phyloP scores from a whole-genome alignment of 2,329 filamentous ascomycete species.

The Ophiostoma himal-ulmi region DNA sequence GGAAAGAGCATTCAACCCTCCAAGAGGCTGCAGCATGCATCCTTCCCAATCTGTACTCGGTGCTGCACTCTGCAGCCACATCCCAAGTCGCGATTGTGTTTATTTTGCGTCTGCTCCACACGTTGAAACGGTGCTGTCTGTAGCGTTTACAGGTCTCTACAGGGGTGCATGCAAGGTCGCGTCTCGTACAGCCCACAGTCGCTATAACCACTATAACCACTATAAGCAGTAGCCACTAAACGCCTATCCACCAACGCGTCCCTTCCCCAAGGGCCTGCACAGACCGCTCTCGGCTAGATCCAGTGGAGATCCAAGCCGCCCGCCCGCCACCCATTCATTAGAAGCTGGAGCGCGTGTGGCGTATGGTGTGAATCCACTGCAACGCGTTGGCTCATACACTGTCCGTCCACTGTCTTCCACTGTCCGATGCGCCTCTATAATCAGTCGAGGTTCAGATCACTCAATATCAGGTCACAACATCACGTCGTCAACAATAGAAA shows the following conservation, averaged over 20 bases:
- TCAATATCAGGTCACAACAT: background rate
- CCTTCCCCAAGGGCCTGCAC: background rate
- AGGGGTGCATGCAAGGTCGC: background rate
- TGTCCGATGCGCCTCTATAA: background rate
- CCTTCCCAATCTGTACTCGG: background rate
- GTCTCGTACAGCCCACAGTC: background rate
- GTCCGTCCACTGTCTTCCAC: background rate
- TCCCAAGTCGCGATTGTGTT: slow-evolving; percentile 1
- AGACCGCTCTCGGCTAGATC: slow-evolving; percentile 10
- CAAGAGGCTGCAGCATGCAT: slow-evolving; percentile 8
- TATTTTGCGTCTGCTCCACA: background rate
- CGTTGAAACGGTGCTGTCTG: background rate
- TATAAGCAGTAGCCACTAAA: background rate
- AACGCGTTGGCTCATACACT: background rate
- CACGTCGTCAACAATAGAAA: background rate
- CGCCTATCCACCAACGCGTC: slow-evolving; percentile 2
- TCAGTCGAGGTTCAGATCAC: background rate
- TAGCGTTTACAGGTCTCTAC: background rate
- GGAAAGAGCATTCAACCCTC: background rate
- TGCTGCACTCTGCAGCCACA: background rate
- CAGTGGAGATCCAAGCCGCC: slow-evolving; percentile 2
- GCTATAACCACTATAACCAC: background rate
- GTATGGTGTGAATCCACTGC: slow-evolving; percentile 1
- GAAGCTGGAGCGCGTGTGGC: background rate
- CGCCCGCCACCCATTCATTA: slow-evolving; percentile 10